Evolutionary conservation across 805 yeast genomes (phyloP), one percentile per base, ranked within the genome.

Genomic region (Zygosaccharomyces rouxii): DNA sequence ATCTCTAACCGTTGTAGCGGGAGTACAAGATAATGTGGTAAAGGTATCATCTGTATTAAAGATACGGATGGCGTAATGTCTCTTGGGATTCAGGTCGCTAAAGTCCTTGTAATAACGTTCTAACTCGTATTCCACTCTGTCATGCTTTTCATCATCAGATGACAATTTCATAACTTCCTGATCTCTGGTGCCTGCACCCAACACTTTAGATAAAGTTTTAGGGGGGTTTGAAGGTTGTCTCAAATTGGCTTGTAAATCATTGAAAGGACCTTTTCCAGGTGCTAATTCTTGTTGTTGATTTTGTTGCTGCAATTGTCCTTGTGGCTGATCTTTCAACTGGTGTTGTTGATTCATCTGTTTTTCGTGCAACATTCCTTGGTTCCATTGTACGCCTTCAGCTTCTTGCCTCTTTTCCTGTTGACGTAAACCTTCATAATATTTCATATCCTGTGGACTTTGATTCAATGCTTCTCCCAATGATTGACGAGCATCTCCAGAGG

Each of bases 21-120:
- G 74, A 0, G 92, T 80, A 60, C 95, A 84, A 13, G 89, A 80
- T 18, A 92, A 70, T 1, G 96, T 87, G 0, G 83, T 74, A 13
- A 94, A 85, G 55, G 89, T 87, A 9, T 89, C 85, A 57, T 89
- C 90, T 49, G 87, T 95, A 50, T 85, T 81, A 70, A 86, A 89
- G 1, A 92, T 83, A 51, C 96, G 80, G 19, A 92, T 71, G 3
- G 66, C 69, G 39, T 68, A 70, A 41, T 60, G 64, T 33, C 62
- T 59, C 7, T 58, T 59, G 31, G 62, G 57, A 50, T 66, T 61
- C 31, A 67, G 55, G 35, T 65, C 68, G 37, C 65, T 64, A 21
- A 64, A 66, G 37, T 70, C 68, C 38, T 63, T 66, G 33, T 67
- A 70, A 45, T 67, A 71, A 3, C 63, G 63, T 39, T 67, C 72